These are phyloP conservation scores for Globisporangium emineosum DNA, from an alignment of 352 stramenopile genomes.

Conservation along the genomic window DNA sequence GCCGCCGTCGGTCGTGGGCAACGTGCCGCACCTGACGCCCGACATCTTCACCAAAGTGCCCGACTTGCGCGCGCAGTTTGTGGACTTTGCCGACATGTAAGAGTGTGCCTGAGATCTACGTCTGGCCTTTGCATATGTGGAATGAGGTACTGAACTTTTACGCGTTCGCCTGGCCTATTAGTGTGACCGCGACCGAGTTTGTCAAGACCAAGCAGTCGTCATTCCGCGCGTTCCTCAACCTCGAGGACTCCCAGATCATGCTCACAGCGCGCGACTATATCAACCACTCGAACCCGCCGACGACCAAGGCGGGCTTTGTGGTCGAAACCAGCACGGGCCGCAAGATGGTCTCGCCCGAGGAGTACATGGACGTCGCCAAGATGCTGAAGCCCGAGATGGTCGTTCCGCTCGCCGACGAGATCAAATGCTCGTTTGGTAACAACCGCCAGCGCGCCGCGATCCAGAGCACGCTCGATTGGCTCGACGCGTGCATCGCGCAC, in stretches of 20 bases:
- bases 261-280: conserved; percentile 77
- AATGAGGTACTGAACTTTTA: not conserved
- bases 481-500: conserved; percentile 52
- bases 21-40: conserved; percentile 70
- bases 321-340: conserved; percentile 59
- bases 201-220: conserved; percentile 32
- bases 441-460: conserved; percentile 71
- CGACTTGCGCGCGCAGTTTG: conserved; percentile 53
- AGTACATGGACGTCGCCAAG: conserved; percentile 61
- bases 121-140: conserved; percentile 18
- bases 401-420: conserved; percentile 67
- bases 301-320: conserved; percentile 48
- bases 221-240: conserved; percentile 53
- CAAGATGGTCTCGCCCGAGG: conserved; percentile 32
- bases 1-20: conserved; percentile 57
- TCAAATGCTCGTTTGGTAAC: conserved; percentile 43
- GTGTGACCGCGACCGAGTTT: conserved; percentile 31
- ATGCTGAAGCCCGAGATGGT: conserved; percentile 53
- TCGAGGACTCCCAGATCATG: conserved; percentile 43
- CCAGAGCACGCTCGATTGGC: conserved; percentile 62
- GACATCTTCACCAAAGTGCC: conserved; percentile 65
- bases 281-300: conserved; percentile 47
- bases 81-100: conserved; percentile 77
- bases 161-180: no score
- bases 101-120: conserved; percentile 2